Conservation (phyloP, 495 filamentous ascomycete genomes). For the Penicillium canariense region DNA sequence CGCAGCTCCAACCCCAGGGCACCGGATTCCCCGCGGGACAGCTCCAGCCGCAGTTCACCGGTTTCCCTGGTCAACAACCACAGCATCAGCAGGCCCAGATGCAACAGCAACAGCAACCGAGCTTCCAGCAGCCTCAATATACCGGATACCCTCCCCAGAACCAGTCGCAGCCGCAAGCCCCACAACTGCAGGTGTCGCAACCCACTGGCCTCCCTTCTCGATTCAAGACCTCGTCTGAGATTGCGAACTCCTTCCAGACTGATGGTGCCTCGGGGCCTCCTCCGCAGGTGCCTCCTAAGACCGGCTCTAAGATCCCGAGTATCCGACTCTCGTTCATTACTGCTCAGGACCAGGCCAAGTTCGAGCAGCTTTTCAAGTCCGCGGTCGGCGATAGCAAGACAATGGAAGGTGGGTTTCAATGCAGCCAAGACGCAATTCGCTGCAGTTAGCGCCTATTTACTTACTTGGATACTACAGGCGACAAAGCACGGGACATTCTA, state of each 20-base stretch:
- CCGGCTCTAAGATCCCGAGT: slow-evolving; percentile 78
- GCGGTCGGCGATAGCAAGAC: slow-evolving; percentile 85
- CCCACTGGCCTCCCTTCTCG: slow-evolving; percentile 41
- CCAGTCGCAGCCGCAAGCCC: slow-evolving; percentile 33
- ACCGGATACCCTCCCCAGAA: slow-evolving; percentile 40
- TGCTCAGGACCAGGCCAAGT: slow-evolving; percentile 91
- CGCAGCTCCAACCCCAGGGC: slow-evolving; percentile 53
- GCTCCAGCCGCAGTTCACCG: slow-evolving; percentile 60
- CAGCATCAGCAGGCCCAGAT: slow-evolving; percentile 45
- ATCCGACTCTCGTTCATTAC: slow-evolving; percentile 95
- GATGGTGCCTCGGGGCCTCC: slow-evolving; percentile 29
- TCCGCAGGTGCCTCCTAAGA: slow-evolving; percentile 54
- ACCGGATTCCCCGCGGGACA: slow-evolving; percentile 59
- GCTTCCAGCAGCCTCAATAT: slow-evolving; percentile 38
- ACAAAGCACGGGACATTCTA: slow-evolving; percentile 85
- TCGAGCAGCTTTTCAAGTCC: slow-evolving; percentile 96
- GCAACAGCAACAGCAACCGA: slow-evolving; percentile 18
- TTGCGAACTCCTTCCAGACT: slow-evolving; percentile 78
- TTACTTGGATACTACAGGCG: slow-evolving; percentile 46
- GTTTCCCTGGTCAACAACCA: slow-evolving; percentile 48
- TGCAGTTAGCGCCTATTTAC: not conserved
- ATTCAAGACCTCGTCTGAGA: slow-evolving; percentile 72
- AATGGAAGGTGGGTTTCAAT: slow-evolving; percentile 60
- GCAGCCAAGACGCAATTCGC: not conserved
- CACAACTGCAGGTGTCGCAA: slow-evolving; percentile 50